A percentile compares a stretch with the other conserved stretches of the same genome.
phyloP scores from a whole-genome alignment of 106 monocot species.

The Narthecium ossifragum region DNA sequence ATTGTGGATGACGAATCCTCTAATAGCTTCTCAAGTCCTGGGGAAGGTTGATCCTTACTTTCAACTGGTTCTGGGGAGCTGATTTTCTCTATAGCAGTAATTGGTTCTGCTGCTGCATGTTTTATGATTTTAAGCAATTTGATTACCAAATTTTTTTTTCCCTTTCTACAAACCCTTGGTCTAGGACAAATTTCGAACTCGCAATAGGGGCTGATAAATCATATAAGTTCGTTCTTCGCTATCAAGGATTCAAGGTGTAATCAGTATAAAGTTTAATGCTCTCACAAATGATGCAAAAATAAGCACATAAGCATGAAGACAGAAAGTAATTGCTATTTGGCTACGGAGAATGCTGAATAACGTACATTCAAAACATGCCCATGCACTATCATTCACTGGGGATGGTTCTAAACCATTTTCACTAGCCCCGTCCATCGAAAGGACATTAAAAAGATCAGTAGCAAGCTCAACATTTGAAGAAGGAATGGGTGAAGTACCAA shows the following conservation, averaged over 20 bases:
- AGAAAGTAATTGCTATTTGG: neutral
- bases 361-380: constrained; percentile 68
- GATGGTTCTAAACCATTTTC: constrained; percentile 25
- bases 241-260: neutral
- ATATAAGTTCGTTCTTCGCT: neutral
- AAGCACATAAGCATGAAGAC: neutral
- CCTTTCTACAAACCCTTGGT: neutral
- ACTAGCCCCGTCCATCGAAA: constrained; percentile 24
- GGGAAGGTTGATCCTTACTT: constrained; percentile 14
- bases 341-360: constrained; percentile 1
- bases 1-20: constrained; percentile 15
- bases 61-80: constrained; percentile 13
- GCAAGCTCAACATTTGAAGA: constrained; percentile 41
- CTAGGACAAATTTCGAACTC: neutral
- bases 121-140: neutral
- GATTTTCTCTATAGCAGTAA: constrained; percentile 9
- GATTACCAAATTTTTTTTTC: neutral
- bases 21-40: constrained; percentile 32
- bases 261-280: neutral
- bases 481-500: constrained; percentile 9
- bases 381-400: constrained; percentile 37
- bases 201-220: neutral
- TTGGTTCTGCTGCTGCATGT: constrained; percentile 42
- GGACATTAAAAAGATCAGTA: constrained; percentile 47
- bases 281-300: neutral